Evolutionary conservation across 768 basidiomycete species (phyloP), one percentile per base, ranked within the genome.

Genomic region (Rhizopogon salebrosus): DNA sequence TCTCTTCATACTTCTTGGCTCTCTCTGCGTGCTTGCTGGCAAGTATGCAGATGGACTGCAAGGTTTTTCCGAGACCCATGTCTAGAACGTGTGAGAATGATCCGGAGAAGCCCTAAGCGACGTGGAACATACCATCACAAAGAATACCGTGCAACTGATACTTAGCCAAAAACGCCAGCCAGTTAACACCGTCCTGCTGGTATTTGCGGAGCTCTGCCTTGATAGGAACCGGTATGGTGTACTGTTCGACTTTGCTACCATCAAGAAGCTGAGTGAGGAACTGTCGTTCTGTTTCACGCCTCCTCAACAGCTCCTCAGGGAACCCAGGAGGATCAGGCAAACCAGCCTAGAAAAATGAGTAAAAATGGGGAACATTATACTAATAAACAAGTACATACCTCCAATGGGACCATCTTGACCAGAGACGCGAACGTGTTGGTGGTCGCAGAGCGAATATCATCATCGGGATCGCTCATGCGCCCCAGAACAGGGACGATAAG

Each of bases 351-450:
- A 52, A 8, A 31, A 41, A 5, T 24, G 16, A 39, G 6, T 29
- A 31, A 37, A 5, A 31, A 39, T 35, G 20, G 16, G 29, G 3
- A 23, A 3, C 24, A 41, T 26, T 45, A 26, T 40, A 20, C 38
- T 16, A 41, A 46, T 11, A 11, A 23, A 35, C 20, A 34, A 34
- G 4, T 20, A 60, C 77, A 55, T 56, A 93, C 94, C 80, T 98
- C 97, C 0, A 99, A 77, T 5, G 97, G 97, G 11, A 98, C 92
- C 89, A 99, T 95, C 75, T 98, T 98, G 56, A 99, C 92, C 16
- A 99, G 73, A 0, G 92, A 89, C 0, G 97, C 97, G 63, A 99
- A 99, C 0, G 94, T 95, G 64, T 93, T 94, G n/a, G 97, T 98
- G 3, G 97, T 87, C 2, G 92, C 84, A 26, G 95, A 83, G 24